Evolutionary conservation across 2,329 filamentous ascomycete genomes (phyloP), one percentile per base, ranked within the genome.

Genomic region (Drechslerella stenobrocha): DNA sequence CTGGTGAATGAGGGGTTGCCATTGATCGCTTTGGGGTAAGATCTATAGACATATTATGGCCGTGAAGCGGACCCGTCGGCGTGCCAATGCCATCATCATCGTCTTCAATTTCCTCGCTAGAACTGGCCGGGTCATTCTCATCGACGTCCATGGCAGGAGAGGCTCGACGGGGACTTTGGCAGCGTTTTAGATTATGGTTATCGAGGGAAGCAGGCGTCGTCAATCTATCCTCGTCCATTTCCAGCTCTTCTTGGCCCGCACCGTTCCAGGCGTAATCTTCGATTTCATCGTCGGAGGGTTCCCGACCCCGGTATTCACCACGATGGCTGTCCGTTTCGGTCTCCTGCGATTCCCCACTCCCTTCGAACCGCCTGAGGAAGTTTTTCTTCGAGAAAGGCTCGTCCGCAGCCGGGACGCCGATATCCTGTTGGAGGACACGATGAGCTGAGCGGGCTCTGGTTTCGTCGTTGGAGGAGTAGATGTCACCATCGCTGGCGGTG

Each of bases 11-110:
- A 3, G 45, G 42, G 26, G 50, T 60, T 22, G 55, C 45, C 63
- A 67, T 60, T n/a, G 55, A 60, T 30, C 55, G 48, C 22, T 50
- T 55, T 8, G 63, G 63, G 3, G 63, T 67, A 30, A 45, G 23
- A 50, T 60, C 55, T 4, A 60, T 15, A 26, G 30, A 18, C 11
- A 18, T 9, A 11, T 8, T 48, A 35, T 8, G 15, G 13, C 34
- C 15, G 13, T 34, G 22, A 2, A 24, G 3, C 4, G 9, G 1
- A 4, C 18, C 44, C n/a, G 45, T 57, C 20, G 59, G 59, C 6
- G 52, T 57, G 11, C 5, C 9, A 13, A 52, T 5, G 13, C 15
- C 47, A 40, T 45, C 30, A 7, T 57, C 28, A 6, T 30, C 32
- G 1, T 46, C 42, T 2, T 47, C 22, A 26, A 18, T 9, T 2